Evolutionary conservation across 2,329 filamentous ascomycete genomes (phyloP).

Genomic region (Cladosporium sp.): DNA sequence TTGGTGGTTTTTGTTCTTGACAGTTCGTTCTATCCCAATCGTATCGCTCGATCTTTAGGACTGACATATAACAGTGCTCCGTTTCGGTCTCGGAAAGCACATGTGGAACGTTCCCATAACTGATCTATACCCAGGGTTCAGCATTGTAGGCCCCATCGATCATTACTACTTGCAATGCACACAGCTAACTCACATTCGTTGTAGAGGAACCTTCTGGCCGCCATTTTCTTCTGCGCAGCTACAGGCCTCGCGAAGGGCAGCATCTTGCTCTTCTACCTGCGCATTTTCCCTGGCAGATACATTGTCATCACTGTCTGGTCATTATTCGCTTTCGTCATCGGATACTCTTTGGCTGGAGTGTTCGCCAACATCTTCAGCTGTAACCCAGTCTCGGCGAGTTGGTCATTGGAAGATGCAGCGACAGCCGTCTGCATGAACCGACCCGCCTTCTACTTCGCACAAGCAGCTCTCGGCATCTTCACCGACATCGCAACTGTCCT

Average conservation of each 20-base stretch:
- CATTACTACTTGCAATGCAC: background rate
- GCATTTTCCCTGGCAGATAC: conserved; percentile 8
- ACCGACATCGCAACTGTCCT: conserved; percentile 16
- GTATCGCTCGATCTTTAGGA: background rate
- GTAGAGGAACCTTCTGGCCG: conserved; percentile 11
- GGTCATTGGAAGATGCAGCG: background rate
- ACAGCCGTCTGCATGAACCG: conserved; percentile 13
- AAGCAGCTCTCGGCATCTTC: conserved; percentile 14
- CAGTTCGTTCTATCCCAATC: background rate
- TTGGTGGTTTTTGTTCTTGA: conserved; percentile 9
- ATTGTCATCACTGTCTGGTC: conserved; percentile 9
- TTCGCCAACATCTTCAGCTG: conserved; percentile 18
- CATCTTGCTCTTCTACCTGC: conserved; percentile 15
- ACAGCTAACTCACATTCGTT: background rate
- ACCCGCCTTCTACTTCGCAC: conserved; percentile 14
- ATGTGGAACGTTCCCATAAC: conserved; percentile 15
- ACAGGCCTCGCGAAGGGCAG: conserved; percentile 17
- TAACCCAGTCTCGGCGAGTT: conserved; percentile 14
- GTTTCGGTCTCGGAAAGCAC: conserved; percentile 13
- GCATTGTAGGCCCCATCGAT: background rate
- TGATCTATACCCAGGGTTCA: conserved; percentile 10
- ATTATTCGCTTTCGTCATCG: conserved; percentile 11
- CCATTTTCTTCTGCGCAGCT: conserved; percentile 16
- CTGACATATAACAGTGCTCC: conserved; percentile 5
- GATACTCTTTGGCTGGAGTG: conserved; percentile 8